Evolutionary conservation across 169 alveolate species (phyloP), one percentile per base, ranked within the genome.

Genomic region (Cryptosporidium felis): DNA sequence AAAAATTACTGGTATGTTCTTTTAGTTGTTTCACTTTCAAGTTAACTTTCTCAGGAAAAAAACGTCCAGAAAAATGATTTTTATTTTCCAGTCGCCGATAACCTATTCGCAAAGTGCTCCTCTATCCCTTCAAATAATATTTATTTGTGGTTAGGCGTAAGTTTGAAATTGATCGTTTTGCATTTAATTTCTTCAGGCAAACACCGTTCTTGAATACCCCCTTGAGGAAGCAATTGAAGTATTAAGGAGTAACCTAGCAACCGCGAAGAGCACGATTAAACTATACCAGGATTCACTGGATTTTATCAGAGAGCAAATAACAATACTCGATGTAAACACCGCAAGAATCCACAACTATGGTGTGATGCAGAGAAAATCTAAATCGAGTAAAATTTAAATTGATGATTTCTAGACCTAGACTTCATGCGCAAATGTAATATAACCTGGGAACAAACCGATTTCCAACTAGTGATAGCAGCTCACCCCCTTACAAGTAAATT

Each of bases 311-410:
- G 89, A 88, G 53, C 97, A 94, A 66, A 91, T 92, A 60, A 92
- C 96, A 21, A 90, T 90, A 45, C 91, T 96, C 14, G 97, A 94
- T 67, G 95, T 94, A 66, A 94, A 93, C 81, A 93, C 93, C n/a
- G 95, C 97, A 47, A 91, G 97, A 42, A 89, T 94, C 49, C 97
- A 94, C 91, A 94, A 94, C 58, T 94, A 66, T 67, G 90, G 94
- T 26, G 96, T 93, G 51, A 90, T 88, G 92, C 89, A 90, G 89
- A 82, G 81, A 66, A 60, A 89, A 16, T 88, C 58, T 18, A 9
- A 47, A 47, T 23, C 8, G 59, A 47, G 34, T 47, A 18, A 0
- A 47, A 47, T 18, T 4, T 18, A 47, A 47, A 18, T 47, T 47
- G 23, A 9, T 23, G 59, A 0, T 18, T 47, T 47, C 59, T 18